Base-by-base conservation (phyloP, 371 early-diverging fungal genomes). In the Syncephalastrum sp. region DNA sequence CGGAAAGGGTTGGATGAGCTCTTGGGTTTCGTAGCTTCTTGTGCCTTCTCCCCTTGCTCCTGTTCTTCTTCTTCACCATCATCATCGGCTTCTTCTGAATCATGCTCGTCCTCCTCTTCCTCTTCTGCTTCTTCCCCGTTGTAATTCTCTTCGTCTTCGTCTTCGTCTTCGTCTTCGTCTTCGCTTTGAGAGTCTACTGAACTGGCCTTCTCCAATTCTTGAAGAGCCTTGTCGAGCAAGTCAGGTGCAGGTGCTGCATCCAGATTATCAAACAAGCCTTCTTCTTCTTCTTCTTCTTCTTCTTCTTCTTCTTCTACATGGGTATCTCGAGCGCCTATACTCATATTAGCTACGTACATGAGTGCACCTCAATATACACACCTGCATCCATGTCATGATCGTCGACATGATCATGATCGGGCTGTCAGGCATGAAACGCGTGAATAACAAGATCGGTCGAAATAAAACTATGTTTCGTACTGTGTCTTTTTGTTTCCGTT, bases 181-280 rank as follows among this genome's bases (percentile, higher is more conserved):
- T 56, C 59, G 19, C 53, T 53, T 4, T 46, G 47, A 41, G 42
- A 47, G 42, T 41, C 55, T 15, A 46, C 45, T 5, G 38, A 57
- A 53, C 47, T 50, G 1, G 21, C 56, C 2, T 54, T 61, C 33
- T 68, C 62, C 13, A 71, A 33, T 25, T 65, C 63, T 24, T 68
- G 60, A 19, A 75, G 44, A 13, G 65, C 59, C 42, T 72, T 45
- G 7, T 75, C 70, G 16, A 75, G 13, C 42, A 47, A 64, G 29
- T 54, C 46, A 1, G 72, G 54, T 60, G 68, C 68, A 70, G 70
- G 69, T 53, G 69, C 62, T 43, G 72, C 70, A 41, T 75, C 75
- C 10, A 75, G 67, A 50, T 75, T 67, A 53, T 72, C 75, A 61
- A 75, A 71, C 15, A 75, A 48, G 13, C 67, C 69, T 47, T 61